Percentiles rank a stretch among this genome's conserved stretches.
These are phyloP conservation scores for Kodamaea anthophila DNA, from an alignment of 1,139 yeast species.

Conservation along the genomic window DNA sequence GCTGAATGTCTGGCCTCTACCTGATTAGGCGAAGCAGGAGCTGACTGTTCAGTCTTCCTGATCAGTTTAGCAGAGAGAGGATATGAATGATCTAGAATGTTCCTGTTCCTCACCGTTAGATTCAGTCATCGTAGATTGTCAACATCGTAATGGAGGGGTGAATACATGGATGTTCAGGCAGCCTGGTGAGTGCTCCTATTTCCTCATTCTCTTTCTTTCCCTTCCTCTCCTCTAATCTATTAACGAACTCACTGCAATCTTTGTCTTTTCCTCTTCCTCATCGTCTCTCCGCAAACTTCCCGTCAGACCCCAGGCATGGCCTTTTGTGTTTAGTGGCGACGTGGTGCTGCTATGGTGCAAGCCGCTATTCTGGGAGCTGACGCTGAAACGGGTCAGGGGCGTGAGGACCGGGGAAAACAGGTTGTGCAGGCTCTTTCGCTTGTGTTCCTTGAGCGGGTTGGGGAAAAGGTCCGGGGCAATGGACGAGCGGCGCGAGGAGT, in stretches of 20 bases:
- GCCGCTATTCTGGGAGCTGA: slow-evolving; percentile 21
- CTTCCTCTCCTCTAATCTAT: slow-evolving; percentile 23
- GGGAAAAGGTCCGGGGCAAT: slow-evolving; percentile 40
- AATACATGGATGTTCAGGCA: too few relatives aligned
- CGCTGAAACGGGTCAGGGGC: slow-evolving; percentile 24
- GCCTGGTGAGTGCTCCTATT: too few relatives aligned
- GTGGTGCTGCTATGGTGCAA: slow-evolving; percentile 8
- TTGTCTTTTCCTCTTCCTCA: slow-evolving; percentile 11
- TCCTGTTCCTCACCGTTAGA: too few relatives aligned
- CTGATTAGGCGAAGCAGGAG: too few relatives aligned
- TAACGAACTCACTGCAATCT: slow-evolving; percentile 24
- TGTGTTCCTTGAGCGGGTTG: slow-evolving; percentile 24
- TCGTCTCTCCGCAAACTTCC: slow-evolving; percentile 5
- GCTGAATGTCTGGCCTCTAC: too few relatives aligned
- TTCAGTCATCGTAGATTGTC: too few relatives aligned
- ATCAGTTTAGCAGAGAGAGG: too few relatives aligned
- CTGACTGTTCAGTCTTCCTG: too few relatives aligned
- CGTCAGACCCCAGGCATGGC: slow-evolving; percentile 6
- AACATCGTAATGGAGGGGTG: too few relatives aligned
- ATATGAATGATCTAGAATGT: too few relatives aligned
- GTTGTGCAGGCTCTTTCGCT: slow-evolving; percentile 27
- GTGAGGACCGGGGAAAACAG: slow-evolving; percentile 28
- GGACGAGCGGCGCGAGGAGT: slow-evolving; percentile 28
- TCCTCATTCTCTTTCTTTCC: too few relatives aligned
- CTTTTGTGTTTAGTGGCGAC: slow-evolving; percentile 9